Evolutionary conservation across 2,329 filamentous ascomycete genomes (phyloP), one percentile per base, ranked within the genome.

Genomic region (Ploettnerulaceae sp.): DNA sequence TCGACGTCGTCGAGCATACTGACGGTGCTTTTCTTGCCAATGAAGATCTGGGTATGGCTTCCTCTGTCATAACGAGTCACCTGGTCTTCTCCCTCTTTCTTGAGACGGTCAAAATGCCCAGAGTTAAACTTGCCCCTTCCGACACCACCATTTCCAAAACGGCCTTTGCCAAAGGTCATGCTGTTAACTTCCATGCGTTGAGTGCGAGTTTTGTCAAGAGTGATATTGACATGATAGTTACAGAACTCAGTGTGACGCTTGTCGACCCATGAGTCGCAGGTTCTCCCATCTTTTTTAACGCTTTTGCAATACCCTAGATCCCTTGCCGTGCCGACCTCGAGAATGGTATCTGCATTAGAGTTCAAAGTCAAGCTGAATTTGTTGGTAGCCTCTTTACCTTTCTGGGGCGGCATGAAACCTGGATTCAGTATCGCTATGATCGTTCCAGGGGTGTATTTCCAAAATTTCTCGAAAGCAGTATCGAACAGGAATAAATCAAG

Each of bases 341-440:
- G 77, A 26, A 98, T 81, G 0, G 84, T 91, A 61, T 98, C 93
- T 25, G 85, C 86, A 26, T 87, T 89, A 36, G 86, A 91, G 50
- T 85, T 86, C 53, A 98, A 77, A 11, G 89, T 86, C 4, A 98
- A 73, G 39, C 83, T 88, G 68, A 97, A 98, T 24, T 81, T 80
- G 20, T 89, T 89, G 0, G 86, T 91, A 53, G 90, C 86, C 12
- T 80, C 74, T 50, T 81, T 82, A 15, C 82, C 79, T 1, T 80
- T 80, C 0, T 86, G 85, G 0, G 91, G 91, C 3, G 91, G 89
- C 81, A 98, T 87, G 57, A 97, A 84, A 14, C 74, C 81, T 1
- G 93, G 93, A 61, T 98, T 98, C 22, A 98, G 73, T 20, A 98
- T 86, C 4, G 91, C 93, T 46, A 98, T 74, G 1, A 97, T 77